Evolutionary conservation across 352 stramenopile genomes (phyloP), one percentile per base, ranked within the genome.

Genomic region (Phytopythium vexans): DNA sequence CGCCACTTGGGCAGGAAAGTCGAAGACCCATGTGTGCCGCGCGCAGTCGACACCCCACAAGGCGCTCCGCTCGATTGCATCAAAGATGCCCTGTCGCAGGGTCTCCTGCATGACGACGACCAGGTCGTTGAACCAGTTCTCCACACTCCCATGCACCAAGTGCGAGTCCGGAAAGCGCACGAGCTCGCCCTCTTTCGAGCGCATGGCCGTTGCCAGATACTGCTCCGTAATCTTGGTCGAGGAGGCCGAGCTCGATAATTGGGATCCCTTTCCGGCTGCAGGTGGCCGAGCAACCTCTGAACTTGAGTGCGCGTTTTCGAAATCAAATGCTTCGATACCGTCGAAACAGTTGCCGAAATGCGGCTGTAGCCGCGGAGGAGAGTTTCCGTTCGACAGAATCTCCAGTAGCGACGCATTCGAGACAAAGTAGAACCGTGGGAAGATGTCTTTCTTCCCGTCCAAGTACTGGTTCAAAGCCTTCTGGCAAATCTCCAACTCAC

Each of bases 351-450:
- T 92, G 8, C 86, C 86, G 41, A 98, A 82, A 58, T 97, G 89
- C 9, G 86, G 84, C 60, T 95, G 77, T 15, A 98, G 77, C 7
- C 88, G 86, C 3, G 83, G 77, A 8, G 91, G 92, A 2, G 66
- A 58, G 44, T 93, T 98, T 5, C 95, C 94, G 66, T 98, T 98
- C 7, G 84, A 97, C 34, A 98, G 68, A 56, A 98, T 98, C 54
- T 98, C 93, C 3, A 98, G 79, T 33, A 98, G 61, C 21, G 90
- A 94, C 14, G 96, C 87, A 27, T 97, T 97, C 10, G 91, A 97
- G 35, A 98, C 90, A 56, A 98, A 98, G 56, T 98, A 98, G 59
- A 98, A 98, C n/a, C 94, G 75, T 10, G 95, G 89, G 49, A 97
- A 97, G 6, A 97, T 90, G 51, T 98, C 96, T 66, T 98, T 98